Evolutionary conservation across 1,284 basidiomycete species (phyloP), one percentile per base, ranked within the genome.

Genomic region (Grifola frondosa): DNA sequence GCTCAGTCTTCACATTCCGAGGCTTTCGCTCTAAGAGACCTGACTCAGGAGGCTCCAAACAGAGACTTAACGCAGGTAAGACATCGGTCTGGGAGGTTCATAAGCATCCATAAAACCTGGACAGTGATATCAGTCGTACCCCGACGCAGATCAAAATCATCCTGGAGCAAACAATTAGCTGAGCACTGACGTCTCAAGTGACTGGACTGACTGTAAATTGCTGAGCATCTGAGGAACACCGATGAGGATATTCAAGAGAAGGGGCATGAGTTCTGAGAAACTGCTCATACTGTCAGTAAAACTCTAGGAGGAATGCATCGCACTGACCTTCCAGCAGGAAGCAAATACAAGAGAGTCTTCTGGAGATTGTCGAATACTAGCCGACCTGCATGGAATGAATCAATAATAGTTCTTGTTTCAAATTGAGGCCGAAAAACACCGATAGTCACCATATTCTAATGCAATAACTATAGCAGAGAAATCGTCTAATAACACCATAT

Each of bases 211-310:
- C 72, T 74, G 74, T 22, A 80, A 64, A 44, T 67, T 73, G 43
- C 67, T 71, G n/a, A 79, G 66, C 47, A 71, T 69, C 52, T 78
- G 75, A 1, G 77, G 63, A 17, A 63, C 59, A 22, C 73, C 74
- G 8, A 73, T 56, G 15, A 73, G 47, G 36, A 74, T 61, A 45
- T 74, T 75, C 20, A 84, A 58, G 4, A 87, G 53, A 40, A 86
- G 74, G 5, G 83, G 78, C 72, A 82, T 81, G 47, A 85, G 70
- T 57, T 87, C 84, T 8, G 79, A 77, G 64, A 81, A 85, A 48
- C 75, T 54, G 22, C 2, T 22, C 6, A 22, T 16, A 11, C 23
- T 17, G 22, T 29, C 24, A 21, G 20, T 28, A 13, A 22, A 21
- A 11, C 6, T 5, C 12, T 15, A 43, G 20, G 15, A 29, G 13